These are phyloP conservation scores for Arthrobotrys conoides DNA, from an alignment of 2,329 filamentous ascomycete species.

Conservation along the genomic window DNA sequence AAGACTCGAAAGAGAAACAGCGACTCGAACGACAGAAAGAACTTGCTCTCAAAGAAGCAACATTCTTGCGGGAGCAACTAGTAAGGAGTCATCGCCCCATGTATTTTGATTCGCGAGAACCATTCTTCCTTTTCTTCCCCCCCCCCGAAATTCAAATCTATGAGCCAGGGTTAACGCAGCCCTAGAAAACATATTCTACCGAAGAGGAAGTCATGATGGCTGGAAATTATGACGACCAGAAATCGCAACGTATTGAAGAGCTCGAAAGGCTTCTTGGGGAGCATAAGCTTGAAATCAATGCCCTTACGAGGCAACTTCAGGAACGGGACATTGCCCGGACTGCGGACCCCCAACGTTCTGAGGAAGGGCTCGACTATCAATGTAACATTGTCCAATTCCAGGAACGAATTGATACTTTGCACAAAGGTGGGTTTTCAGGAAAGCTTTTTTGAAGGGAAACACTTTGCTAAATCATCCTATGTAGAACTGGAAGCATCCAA, in stretches of 20 bases:
- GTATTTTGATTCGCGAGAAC: constrained; percentile 72
- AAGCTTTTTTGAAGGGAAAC: neutral
- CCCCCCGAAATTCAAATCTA: neutral
- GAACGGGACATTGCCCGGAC: constrained; percentile 70
- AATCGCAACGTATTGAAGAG: constrained; percentile 80
- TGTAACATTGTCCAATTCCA: constrained; percentile 84
- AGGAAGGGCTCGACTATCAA: constrained; percentile 73
- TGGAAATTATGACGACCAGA: constrained; percentile 82
- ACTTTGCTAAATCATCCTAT: constrained; percentile 65
- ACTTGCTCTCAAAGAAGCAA: constrained; percentile 90
- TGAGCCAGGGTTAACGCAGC: neutral
- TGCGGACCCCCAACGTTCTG: constrained; percentile 66
- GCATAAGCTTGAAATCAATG: constrained; percentile 85
- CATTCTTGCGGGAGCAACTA: constrained; percentile 92
- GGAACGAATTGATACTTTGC: constrained; percentile 88
- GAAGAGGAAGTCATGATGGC: constrained; percentile 90
- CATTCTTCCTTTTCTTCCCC: neutral
- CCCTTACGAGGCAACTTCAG: constrained; percentile 80
- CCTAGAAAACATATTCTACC: constrained; percentile 73
- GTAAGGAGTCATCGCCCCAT: constrained; percentile 11
- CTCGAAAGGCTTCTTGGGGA: constrained; percentile 88
- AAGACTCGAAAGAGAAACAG: constrained; percentile 77
- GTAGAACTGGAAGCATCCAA: constrained; percentile 79
- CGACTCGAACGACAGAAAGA: constrained; percentile 87
- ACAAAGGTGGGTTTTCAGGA: constrained; percentile 72